Conservation (phyloP, 1,139 yeast genomes). For the Scheffersomyces cryptocercus region DNA sequence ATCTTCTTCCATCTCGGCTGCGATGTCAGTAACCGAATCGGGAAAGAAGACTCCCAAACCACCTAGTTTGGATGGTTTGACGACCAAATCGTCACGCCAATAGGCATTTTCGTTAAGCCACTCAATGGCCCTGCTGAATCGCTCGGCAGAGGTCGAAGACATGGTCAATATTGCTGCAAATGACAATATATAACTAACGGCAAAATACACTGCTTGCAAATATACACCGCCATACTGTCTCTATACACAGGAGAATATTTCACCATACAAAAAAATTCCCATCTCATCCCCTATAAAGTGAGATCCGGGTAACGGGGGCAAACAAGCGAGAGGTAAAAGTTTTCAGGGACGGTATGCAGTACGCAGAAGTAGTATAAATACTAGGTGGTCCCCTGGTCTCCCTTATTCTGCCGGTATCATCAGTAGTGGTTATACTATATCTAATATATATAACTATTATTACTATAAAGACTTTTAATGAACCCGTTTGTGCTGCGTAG, state of each 20-base stretch:
- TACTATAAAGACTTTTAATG: conserved; percentile 17
- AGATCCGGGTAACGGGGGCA: conserved; percentile 12
- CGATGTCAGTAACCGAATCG: conserved; percentile 31
- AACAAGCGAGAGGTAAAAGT: not conserved
- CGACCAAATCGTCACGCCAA: conserved; percentile 51
- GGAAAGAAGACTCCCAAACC: conserved; percentile 71
- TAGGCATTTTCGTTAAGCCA: conserved; percentile 55
- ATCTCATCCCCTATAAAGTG: not conserved
- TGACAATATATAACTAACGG: too few relatives aligned
- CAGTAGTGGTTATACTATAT: conserved; percentile 25
- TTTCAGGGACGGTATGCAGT: conserved; percentile 5
- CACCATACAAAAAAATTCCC: not conserved
- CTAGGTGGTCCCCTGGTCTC: conserved; percentile 12
- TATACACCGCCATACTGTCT: too few relatives aligned
- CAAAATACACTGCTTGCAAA: too few relatives aligned
- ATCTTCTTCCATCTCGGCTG: conserved; percentile 29
- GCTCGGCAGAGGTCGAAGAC: conserved; percentile 13
- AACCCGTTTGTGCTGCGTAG: conserved; percentile 12
- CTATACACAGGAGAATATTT: too few relatives aligned
- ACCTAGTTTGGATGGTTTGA: conserved; percentile 53
- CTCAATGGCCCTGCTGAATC: conserved; percentile 14
- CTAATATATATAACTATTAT: conserved; percentile 23
- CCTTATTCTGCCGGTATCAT: conserved; percentile 14
- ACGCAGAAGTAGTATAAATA: conserved; percentile 11
- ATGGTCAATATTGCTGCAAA: conserved; percentile 4